These are phyloP conservation scores for Fermentozyma sake DNA, from an alignment of 1,139 yeast species.

Conservation along the genomic window DNA sequence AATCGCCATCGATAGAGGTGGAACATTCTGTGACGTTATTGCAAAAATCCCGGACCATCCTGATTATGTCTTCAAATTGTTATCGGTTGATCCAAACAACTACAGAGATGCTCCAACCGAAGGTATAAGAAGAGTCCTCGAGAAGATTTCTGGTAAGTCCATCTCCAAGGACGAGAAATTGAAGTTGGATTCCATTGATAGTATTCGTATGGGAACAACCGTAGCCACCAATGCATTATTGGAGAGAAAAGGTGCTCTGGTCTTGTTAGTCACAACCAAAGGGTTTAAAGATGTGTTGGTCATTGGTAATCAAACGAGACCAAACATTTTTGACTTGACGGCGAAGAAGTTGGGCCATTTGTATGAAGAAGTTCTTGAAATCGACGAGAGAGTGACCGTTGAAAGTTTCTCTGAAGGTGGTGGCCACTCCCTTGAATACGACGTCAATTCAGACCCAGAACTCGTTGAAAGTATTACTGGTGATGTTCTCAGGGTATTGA, in stretches of 20 bases:
- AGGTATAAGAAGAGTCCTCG: slow-evolving; percentile 78
- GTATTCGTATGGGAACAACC: slow-evolving; percentile 20
- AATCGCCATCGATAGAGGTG: slow-evolving; percentile 55
- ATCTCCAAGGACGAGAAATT: slow-evolving; percentile 43
- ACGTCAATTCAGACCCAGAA: slow-evolving; percentile 14
- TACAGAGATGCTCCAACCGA: slow-evolving; percentile 89
- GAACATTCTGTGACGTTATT: slow-evolving; percentile 83
- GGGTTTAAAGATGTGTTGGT: slow-evolving; percentile 47
- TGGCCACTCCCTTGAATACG: slow-evolving; percentile 23
- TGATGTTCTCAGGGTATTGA: slow-evolving; percentile 28
- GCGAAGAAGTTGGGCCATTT: slow-evolving; percentile 23
- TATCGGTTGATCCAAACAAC: slow-evolving; percentile 84
- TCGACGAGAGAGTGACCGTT: slow-evolving; percentile 41
- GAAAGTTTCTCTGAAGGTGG: slow-evolving; percentile 36
- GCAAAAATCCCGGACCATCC: slow-evolving; percentile 44
- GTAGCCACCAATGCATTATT: slow-evolving; percentile 20
- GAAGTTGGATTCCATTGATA: slow-evolving; percentile 12
- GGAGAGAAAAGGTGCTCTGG: slow-evolving; percentile 47
- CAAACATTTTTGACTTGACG: slow-evolving; percentile 18
- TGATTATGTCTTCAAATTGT: slow-evolving; percentile 51
- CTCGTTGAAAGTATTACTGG: slow-evolving; percentile 32
- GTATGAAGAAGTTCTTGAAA: slow-evolving; percentile 30
- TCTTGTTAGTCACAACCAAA: slow-evolving; percentile 46
- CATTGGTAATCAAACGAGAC: slow-evolving; percentile 29
- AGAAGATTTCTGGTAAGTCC: slow-evolving; percentile 43